Base-by-base conservation (phyloP, 192 early-diverging fungal genomes). In the Umbelopsis sp. region DNA sequence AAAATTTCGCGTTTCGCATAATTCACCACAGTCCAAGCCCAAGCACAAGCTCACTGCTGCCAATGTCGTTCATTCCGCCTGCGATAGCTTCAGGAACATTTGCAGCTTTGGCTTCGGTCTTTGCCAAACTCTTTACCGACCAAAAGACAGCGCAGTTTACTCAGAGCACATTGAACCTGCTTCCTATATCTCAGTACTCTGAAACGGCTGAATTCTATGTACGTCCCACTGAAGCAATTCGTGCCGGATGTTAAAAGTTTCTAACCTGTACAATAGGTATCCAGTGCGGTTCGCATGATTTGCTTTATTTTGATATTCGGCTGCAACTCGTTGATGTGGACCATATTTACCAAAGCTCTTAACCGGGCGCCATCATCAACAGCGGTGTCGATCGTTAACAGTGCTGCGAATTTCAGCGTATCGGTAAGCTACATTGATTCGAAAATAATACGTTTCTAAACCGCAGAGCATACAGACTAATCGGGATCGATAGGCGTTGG, bases 301-400 rank as follows among this genome's bases (percentile, higher is more conserved):
- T 88, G 88, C 66, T 81, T 92, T 66, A 77, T 64, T 3, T 73
- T 86, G 49, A 87, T 92, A n/a, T 84, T 90, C 27, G 76, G 79
- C 15, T 90, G 88, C 50, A 95, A 95, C 70, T 85, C 90, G 4
- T 66, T 88, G 64, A 97, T 97, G 95, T 97, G 95, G 95, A 87
- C 87, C 3, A 78, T 88, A 3, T 95, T 95, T 69, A 93, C 95
- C 49, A 92, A 92, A 66, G 93, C 94, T 6, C 81, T 97, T 35
- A 89, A 85, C 58, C 81, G 80, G 46, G 88, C 93, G 20, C 78
- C 85, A 44, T 92, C 93, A 16, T 92, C 94, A 3, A 77, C 89
- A 3, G 86, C 90, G 23, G 93, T 94, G 9, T 91, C 90, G 15
- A 84, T 92, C 50, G 71, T 94, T 67, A 94, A 94, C 78, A 94